Conservation (phyloP, 176 grass and related monocot genomes). For the Dactylis glomerata region DNA sequence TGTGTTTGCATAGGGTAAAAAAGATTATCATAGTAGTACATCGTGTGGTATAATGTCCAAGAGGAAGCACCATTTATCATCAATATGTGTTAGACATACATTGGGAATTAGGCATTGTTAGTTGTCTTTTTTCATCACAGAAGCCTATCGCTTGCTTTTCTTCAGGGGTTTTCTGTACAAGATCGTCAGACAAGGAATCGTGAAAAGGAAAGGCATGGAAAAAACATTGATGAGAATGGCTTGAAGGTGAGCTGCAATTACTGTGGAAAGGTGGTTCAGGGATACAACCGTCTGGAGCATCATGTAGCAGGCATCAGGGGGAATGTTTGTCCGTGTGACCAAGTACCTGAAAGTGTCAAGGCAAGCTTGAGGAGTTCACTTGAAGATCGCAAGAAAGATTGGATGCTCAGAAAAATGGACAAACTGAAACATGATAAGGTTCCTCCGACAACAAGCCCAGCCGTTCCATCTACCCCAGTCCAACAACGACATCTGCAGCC, state of each 20-base stretch:
- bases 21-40: neutral
- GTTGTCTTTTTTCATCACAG: neutral
- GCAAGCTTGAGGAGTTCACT: slow-evolving; percentile 1
- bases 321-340: slow-evolving; percentile 18
- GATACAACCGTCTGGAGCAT: slow-evolving; percentile 34
- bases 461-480: neutral
- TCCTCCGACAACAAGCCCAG: slow-evolving; percentile 24
- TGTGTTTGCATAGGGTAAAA: slow-evolving; percentile 10
- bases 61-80: neutral
- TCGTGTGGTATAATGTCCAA: neutral
- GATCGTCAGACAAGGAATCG: neutral
- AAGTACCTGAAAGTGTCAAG: slow-evolving; percentile 23
- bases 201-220: slow-evolving; percentile 27
- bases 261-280: slow-evolving; percentile 20
- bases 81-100: neutral
- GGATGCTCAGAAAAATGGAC: neutral
- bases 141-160: neutral
- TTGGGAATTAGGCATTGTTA: neutral
- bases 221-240: slow-evolving; percentile 11
- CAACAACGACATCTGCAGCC: neutral
- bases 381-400: slow-evolving; percentile 31
- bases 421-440: slow-evolving; percentile 4
- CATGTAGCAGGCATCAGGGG: slow-evolving; percentile 25
- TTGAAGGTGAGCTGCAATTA: slow-evolving; percentile 40
- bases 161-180: neutral